Evolutionary conservation across 495 filamentous ascomycete genomes (phyloP).

Genomic region (Podospora tetraspora): DNA sequence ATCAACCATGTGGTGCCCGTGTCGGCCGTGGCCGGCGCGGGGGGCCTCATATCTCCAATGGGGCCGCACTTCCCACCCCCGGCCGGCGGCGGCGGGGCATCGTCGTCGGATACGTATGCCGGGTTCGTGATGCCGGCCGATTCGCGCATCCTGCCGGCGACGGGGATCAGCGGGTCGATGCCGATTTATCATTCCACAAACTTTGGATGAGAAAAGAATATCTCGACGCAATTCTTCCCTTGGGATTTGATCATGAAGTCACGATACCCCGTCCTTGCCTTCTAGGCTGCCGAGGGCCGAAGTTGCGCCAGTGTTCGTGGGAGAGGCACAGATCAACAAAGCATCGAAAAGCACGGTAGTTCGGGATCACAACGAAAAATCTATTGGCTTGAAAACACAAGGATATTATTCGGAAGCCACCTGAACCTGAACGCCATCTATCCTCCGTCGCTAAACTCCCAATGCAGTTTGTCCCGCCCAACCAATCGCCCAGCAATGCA

Average conservation of each 20-base stretch:
- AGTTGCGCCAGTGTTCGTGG: background rate
- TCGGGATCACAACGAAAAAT: background rate
- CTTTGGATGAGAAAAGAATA: constrained; percentile 10
- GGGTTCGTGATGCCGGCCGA: constrained; percentile 10
- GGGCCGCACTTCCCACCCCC: constrained; percentile 24
- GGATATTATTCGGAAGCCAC: background rate
- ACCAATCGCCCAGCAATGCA: background rate
- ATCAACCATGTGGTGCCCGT: constrained; percentile 27
- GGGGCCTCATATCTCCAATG: constrained; percentile 2
- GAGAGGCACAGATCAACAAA: background rate
- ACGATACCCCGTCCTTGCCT: background rate
- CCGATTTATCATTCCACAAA: constrained; percentile 16
- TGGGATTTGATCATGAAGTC: too few species aligned
- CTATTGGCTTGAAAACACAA: background rate
- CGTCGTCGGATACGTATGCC: constrained; percentile 21
- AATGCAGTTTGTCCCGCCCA: background rate
- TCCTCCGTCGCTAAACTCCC: background rate
- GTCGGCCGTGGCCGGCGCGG: constrained; percentile 4
- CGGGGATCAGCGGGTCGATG: constrained; percentile 7
- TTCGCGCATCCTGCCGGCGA: constrained; percentile 12
- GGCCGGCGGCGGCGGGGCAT: background rate
- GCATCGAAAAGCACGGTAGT: background rate
- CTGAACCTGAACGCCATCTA: background rate
- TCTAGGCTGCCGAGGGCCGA: background rate
- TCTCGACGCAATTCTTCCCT: background rate